Conservation (phyloP, 345 rosid species). For the Linum lewisii region DNA sequence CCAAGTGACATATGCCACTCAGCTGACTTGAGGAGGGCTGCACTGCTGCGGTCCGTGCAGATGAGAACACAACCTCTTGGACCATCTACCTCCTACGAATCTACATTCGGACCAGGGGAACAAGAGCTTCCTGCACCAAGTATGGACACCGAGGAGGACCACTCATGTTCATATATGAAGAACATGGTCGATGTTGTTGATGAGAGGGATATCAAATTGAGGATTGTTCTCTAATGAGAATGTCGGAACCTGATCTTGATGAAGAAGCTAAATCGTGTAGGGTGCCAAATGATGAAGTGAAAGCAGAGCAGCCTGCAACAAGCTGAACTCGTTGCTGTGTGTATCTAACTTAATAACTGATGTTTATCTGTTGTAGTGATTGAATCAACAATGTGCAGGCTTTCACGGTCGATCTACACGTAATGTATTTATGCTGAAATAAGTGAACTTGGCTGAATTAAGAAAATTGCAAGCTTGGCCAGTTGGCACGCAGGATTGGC, state of each 20-base stretch:
- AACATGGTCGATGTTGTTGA: slow-evolving; percentile 41
- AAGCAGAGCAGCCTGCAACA: slow-evolving; percentile 22
- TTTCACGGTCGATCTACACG: no score
- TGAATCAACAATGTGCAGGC: no score
- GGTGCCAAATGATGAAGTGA: slow-evolving; percentile 34
- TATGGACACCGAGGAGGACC: slow-evolving; percentile 49
- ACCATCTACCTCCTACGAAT: slow-evolving; percentile 28
- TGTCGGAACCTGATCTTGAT: slow-evolving; percentile 31
- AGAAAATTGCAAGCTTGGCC: no score
- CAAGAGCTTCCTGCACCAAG: slow-evolving; percentile 35
- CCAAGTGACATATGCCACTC: slow-evolving; percentile 98
- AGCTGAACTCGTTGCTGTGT: no score
- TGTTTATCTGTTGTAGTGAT: no score
- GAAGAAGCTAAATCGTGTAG: slow-evolving; percentile 38
- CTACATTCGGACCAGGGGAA: slow-evolving; percentile 30
- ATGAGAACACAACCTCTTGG: slow-evolving; percentile 77
- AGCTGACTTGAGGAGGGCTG: slow-evolving; percentile 82
- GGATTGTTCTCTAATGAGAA: slow-evolving; percentile 35
- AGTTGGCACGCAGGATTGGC: no score
- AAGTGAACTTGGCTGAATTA: no score
- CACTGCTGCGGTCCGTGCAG: slow-evolving; percentile 88
- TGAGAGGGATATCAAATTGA: slow-evolving; percentile 33
- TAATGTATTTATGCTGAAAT: no score
- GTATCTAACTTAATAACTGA: no score
- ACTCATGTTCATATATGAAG: slow-evolving; percentile 43